These are phyloP conservation scores for Cymodocea nodosa DNA, from an alignment of 116 monocot species.

Conservation along the genomic window DNA sequence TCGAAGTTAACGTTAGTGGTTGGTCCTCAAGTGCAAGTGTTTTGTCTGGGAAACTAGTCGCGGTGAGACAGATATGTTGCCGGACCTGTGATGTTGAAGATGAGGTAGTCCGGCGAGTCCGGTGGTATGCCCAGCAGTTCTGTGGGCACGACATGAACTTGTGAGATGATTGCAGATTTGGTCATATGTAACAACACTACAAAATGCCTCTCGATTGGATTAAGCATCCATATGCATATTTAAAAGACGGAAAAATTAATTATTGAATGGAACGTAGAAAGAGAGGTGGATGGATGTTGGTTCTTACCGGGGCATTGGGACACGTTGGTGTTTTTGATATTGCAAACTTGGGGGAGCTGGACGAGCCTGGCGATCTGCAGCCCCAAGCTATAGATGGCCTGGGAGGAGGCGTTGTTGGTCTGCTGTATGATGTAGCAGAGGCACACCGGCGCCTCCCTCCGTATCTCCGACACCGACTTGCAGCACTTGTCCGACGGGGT, in stretches of 20 bases:
- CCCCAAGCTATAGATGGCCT: conserved; percentile 11
- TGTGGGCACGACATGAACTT: neutral
- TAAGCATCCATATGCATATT: no score
- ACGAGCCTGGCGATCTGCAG: conserved; percentile 23
- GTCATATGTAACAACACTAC: no score
- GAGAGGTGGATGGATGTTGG: neutral
- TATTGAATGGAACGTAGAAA: neutral
- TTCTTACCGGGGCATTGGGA: conserved; percentile 10
- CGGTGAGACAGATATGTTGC: no score
- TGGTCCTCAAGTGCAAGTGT: no score
- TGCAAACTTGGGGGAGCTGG: conserved; percentile 29
- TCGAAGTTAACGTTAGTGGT: no score
- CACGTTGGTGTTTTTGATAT: conserved; percentile 17
- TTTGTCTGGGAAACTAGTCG: no score
- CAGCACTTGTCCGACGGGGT: conserved; percentile 34
- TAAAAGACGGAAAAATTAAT: no score
- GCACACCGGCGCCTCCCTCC: conserved; percentile 22
- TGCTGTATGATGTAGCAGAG: conserved; percentile 58
- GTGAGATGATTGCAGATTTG: neutral
- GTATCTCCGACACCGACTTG: conserved; percentile 13
- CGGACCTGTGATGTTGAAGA: conserved; percentile 10
- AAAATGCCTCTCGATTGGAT: no score
- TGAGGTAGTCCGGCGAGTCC: neutral
- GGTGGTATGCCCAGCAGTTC: conserved; percentile 3
- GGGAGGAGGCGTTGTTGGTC: conserved; percentile 6